A percentile compares a stretch with the other conserved stretches of the same genome.
Evolutionary conservation across 106 monocot species (phyloP).

Genomic region (Dioscorea dumetorum): DNA sequence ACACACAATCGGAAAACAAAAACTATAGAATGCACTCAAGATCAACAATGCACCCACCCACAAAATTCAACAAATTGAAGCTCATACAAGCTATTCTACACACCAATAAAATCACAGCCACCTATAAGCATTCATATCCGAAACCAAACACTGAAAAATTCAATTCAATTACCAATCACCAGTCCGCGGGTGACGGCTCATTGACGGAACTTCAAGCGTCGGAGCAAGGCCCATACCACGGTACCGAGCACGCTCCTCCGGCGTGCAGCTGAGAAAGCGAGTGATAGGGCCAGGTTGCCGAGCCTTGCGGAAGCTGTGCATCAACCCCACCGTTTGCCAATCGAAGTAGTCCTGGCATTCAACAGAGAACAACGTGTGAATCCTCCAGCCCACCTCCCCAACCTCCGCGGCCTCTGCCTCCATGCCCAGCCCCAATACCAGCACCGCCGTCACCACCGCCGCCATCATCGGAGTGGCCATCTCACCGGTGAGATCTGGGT

Average conservation of each 20-base stretch:
- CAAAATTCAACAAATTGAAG: too few species aligned
- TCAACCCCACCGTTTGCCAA: constrained; percentile 95
- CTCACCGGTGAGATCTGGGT: constrained; percentile 1
- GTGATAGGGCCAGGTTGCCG: constrained; percentile 90
- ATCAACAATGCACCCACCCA: too few species aligned
- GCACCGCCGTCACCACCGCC: neutral
- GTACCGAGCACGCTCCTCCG: constrained; percentile 57
- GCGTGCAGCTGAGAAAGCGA: constrained; percentile 85
- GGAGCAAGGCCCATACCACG: constrained; percentile 78
- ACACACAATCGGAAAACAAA: too few species aligned
- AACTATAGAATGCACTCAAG: too few species aligned
- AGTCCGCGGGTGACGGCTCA: constrained; percentile 81
- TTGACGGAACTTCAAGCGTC: constrained; percentile 89
- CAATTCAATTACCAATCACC: constrained; percentile 66
- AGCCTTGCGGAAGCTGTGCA: constrained; percentile 82
- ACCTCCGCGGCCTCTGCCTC: constrained; percentile 14
- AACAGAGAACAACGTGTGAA: constrained; percentile 94
- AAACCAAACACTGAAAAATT: too few species aligned
- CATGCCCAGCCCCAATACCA: constrained; percentile 4
- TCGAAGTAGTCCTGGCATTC: constrained; percentile 98
- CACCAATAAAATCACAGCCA: too few species aligned
- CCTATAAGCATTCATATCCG: too few species aligned
- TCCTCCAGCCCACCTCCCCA: constrained; percentile 56
- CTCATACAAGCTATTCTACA: too few species aligned
- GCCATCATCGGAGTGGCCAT: neutral